Evolutionary conservation across 257 asterid genomes (phyloP), one percentile per base, ranked within the genome.

Genomic region (Solanum bulbocastanum): DNA sequence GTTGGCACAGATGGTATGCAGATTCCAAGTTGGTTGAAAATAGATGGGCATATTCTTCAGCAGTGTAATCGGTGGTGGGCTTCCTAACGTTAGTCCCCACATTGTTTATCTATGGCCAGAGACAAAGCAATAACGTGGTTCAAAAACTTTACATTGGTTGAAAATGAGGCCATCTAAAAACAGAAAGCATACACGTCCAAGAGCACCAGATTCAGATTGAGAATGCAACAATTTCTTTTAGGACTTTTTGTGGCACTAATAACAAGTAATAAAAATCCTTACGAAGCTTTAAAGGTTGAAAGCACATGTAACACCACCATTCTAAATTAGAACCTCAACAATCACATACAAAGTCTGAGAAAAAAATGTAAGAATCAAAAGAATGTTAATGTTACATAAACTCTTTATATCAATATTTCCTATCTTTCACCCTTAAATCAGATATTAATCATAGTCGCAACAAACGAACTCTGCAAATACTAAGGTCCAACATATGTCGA

Each of bases 41-140:
- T 89, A 97, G 89, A 49, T 5, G 85, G 11, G 96, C 88, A 86
- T 95, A 97, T 79, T 97, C 99, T 68, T 93, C 98, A 71, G 98
- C 92, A 36, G 94, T 93, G 89, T 95, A 97, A 74, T 96, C 95
- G 84, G 92, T 90, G 68, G 99, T 96, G 85, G 95, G 93, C 91
- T 97, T 97, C 94, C 96, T 90, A 86, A 97, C 88, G 89, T 96
- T 97, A 62, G 99, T 96, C 89, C 99, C 99, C 7, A 93, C 98
- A 93, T 96, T 97, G 89, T 96, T 97, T 87, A 97, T 86, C 99
- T 96, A 86, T 79, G 87, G 32, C 75, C 72, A 83, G 42, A 83
- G 68, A 81, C 22, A 81, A 15, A 49, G 25, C 68, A 46, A 46
- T 46, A 27, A 46, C 0, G 18, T 30, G 42, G 68, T 46, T 81